phyloP scores from a whole-genome alignment of 108 stramenopile genomes.

The Fragilariopsis cylindrus region DNA sequence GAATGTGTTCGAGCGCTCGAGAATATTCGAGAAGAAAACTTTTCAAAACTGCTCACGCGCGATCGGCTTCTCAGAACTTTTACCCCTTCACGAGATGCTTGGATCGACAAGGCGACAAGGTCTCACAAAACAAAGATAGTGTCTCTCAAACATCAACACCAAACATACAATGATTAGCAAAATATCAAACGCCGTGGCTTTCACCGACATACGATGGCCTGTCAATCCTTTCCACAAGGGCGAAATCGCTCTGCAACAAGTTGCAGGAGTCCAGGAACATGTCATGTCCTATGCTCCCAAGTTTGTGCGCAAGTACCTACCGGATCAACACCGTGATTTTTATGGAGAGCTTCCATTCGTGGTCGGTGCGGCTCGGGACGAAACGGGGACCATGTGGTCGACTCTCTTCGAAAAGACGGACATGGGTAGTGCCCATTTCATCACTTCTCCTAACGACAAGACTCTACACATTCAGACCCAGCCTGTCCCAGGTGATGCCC shows the following conservation, averaged over 20 bases:
- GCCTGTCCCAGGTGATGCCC: conserved; percentile 32
- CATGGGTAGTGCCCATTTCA: neutral
- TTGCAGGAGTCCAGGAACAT: conserved; percentile 5
- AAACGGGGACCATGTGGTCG: conserved; percentile 37
- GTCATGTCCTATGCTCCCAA: conserved; percentile 33
- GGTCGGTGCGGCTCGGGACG: conserved; percentile 29
- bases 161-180: too few relatives aligned
- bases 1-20: too few relatives aligned
- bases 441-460: conserved; percentile 14
- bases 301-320: conserved; percentile 38
- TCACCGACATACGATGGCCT: too few relatives aligned
- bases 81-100: too few relatives aligned
- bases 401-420: conserved; percentile 15
- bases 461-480: conserved; percentile 9
- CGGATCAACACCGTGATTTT: conserved; percentile 42
- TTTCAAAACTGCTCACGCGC: too few relatives aligned
- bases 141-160: too few relatives aligned
- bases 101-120: too few relatives aligned
- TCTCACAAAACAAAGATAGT: too few relatives aligned
- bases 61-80: too few relatives aligned
- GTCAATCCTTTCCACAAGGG: conserved; percentile 25
- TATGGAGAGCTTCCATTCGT: conserved; percentile 33
- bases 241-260: conserved; percentile 19
- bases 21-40: too few relatives aligned
- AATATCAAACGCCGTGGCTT: too few relatives aligned